phyloP scores from a whole-genome alignment of 1,284 basidiomycete genomes.

The Moesziomyces sp. region DNA sequence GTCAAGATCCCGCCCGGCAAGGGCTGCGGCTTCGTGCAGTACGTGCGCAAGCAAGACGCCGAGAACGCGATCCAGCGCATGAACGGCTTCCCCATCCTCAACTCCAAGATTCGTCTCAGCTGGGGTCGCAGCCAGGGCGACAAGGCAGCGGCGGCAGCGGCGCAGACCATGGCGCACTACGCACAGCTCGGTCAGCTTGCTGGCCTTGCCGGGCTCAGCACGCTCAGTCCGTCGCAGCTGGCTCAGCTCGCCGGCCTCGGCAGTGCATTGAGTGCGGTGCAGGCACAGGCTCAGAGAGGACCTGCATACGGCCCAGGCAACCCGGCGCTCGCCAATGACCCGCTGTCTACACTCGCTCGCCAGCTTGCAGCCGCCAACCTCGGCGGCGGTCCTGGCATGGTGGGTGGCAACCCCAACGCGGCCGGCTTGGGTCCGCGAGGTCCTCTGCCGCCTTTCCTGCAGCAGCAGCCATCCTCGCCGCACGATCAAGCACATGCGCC shows the following conservation, averaged over 20 bases:
- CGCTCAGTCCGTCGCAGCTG: conserved; percentile 49
- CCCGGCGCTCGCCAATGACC: conserved; percentile 32
- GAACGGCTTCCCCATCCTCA: conserved; percentile 93
- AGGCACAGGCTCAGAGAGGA: conserved; percentile 33
- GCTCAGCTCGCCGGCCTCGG: conserved; percentile 54
- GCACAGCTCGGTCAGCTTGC: conserved; percentile 58
- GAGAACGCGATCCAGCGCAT: conserved; percentile 92
- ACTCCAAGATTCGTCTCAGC: conserved; percentile 82
- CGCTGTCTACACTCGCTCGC: conserved; percentile 43
- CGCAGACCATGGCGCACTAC: conserved; percentile 55
- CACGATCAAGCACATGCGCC: conserved; percentile 7
- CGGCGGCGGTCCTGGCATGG: conserved; percentile 7
- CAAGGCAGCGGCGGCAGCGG: conserved; percentile 65
- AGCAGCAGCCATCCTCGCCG: conserved; percentile 30
- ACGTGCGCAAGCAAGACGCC: conserved; percentile 88
- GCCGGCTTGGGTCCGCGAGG: conserved; percentile 22
- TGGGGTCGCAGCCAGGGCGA: conserved; percentile 78
- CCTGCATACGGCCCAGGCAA: conserved; percentile 15
- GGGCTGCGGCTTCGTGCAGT: conserved; percentile 95
- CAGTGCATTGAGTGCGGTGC: conserved; percentile 49
- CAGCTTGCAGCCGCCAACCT: conserved; percentile 50
- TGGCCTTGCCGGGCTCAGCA: conserved; percentile 52
- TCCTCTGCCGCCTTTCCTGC: conserved; percentile 30
- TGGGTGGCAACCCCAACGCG: conserved; percentile 4
- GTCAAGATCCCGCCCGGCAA: conserved; percentile 95